Evolutionary conservation across 177 flowering plant genomes (phyloP).

Genomic region (Vitis hybrid): DNA sequence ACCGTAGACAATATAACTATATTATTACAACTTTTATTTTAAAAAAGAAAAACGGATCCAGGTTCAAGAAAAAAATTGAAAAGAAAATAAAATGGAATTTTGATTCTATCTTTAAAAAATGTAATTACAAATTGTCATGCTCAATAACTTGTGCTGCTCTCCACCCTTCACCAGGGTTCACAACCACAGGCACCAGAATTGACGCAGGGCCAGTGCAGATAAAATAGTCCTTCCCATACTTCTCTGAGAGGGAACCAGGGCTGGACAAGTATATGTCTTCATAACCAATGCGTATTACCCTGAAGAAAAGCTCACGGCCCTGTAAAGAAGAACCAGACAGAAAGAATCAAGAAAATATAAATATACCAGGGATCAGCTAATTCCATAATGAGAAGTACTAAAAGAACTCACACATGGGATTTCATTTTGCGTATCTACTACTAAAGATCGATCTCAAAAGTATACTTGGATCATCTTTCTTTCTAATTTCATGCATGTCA

Average conservation of each 20-base stretch:
- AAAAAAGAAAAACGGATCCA: too few relatives aligned
- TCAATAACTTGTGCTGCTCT: slow-evolving; percentile 87
- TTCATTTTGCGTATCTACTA: too few relatives aligned
- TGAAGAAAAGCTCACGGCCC: slow-evolving; percentile 71
- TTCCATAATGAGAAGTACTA: not conserved
- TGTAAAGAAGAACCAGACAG: slow-evolving; percentile 22
- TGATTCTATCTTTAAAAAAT: not conserved
- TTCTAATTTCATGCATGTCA: too few relatives aligned
- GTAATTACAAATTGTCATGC: slow-evolving; percentile 79
- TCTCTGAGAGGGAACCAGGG: slow-evolving; percentile 72
- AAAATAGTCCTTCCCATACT: slow-evolving; percentile 77
- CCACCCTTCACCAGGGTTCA: slow-evolving; percentile 83
- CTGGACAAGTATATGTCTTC: slow-evolving; percentile 77
- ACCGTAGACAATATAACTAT: too few relatives aligned
- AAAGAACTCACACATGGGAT: not conserved
- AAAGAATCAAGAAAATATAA: not conserved
- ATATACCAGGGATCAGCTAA: not conserved
- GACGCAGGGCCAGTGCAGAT: slow-evolving; percentile 93
- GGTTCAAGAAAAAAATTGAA: slow-evolving; percentile 4
- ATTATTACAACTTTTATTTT: too few relatives aligned
- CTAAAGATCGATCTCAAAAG: too few relatives aligned
- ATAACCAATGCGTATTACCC: slow-evolving; percentile 78
- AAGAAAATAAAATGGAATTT: not conserved
- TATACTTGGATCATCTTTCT: too few relatives aligned
- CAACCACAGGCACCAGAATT: slow-evolving; percentile 71